phyloP scores from a whole-genome alignment of 768 basidiomycete species.

The Favolaschia claudopus region DNA sequence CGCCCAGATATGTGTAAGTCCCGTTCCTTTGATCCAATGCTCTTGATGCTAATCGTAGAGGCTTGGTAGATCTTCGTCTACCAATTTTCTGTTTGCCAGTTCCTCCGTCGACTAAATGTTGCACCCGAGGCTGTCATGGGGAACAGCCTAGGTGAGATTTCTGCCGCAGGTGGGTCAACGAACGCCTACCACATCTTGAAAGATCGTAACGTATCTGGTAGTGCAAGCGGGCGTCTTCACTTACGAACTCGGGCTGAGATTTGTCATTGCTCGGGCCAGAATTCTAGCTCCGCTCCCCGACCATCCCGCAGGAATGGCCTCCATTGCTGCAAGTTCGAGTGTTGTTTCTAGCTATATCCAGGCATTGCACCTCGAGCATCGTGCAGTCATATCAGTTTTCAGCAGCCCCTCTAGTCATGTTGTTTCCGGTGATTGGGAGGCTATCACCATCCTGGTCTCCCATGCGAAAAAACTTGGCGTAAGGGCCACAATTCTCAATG shows the following conservation, averaged over 20 bases:
- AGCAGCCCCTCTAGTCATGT: slow-evolving; percentile 36
- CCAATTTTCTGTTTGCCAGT: slow-evolving; percentile 41
- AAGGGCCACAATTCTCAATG: slow-evolving; percentile 36
- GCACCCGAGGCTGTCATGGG: slow-evolving; percentile 40
- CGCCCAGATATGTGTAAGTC: slow-evolving; percentile 38
- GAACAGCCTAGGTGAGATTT: slow-evolving; percentile 47
- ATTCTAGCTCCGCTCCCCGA: slow-evolving; percentile 36
- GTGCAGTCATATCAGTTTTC: slow-evolving; percentile 39
- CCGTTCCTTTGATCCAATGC: not conserved
- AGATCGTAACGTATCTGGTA: slow-evolving; percentile 15
- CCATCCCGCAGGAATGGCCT: slow-evolving; percentile 43
- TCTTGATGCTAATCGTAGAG: not conserved
- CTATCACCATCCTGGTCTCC: slow-evolving; percentile 32
- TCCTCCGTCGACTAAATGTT: slow-evolving; percentile 37
- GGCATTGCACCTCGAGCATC: slow-evolving; percentile 29
- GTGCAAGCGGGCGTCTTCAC: slow-evolving; percentile 38
- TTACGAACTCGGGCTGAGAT: slow-evolving; percentile 38
- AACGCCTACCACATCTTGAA: not conserved
- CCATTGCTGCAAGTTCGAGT: slow-evolving; percentile 35
- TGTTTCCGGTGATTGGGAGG: slow-evolving; percentile 40
- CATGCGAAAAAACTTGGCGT: slow-evolving; percentile 37
- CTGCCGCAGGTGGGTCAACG: slow-evolving; percentile 40
- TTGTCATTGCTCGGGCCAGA: slow-evolving; percentile 39
- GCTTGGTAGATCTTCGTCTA: slow-evolving; percentile 41
- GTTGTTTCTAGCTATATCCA: slow-evolving; percentile 32